A percentile compares a stretch with the other conserved stretches of the same genome.
Conservation (phyloP, 208 protist species). For the Leishmania turanica region DNA sequence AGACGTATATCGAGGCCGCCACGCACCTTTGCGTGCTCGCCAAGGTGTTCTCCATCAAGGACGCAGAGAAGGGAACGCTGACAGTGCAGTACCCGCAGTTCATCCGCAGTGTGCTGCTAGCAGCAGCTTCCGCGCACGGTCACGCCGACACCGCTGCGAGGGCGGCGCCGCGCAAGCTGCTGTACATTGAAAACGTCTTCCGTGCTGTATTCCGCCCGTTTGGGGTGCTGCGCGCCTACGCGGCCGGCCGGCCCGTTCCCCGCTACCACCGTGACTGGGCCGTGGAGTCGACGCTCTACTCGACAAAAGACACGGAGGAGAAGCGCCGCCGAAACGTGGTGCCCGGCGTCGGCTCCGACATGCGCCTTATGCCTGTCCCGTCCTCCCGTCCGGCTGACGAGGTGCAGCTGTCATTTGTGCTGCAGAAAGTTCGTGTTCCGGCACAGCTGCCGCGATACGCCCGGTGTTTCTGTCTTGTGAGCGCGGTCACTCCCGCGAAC, state of each 20-base stretch:
- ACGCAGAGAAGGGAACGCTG: slow-evolving; percentile 13
- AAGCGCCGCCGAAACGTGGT: slow-evolving; percentile 65
- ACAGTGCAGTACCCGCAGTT: slow-evolving; percentile 62
- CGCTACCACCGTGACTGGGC: slow-evolving; percentile 38
- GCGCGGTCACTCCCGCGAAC: slow-evolving; percentile 43
- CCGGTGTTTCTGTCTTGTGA: slow-evolving; percentile 77
- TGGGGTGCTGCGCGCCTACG: slow-evolving; percentile 36
- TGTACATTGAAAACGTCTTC: slow-evolving; percentile 56
- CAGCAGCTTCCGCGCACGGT: slow-evolving; percentile 9
- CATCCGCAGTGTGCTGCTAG: slow-evolving; percentile 45
- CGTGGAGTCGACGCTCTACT: slow-evolving; percentile 50
- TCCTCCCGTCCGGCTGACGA: slow-evolving; percentile 14
- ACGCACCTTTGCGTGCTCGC: slow-evolving; percentile 60
- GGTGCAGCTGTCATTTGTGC: slow-evolving; percentile 26
- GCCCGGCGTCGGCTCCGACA: slow-evolving; percentile 34
- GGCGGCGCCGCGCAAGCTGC: slow-evolving; percentile 24
- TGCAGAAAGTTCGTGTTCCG: slow-evolving; percentile 62
- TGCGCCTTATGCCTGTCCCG: slow-evolving; percentile 17
- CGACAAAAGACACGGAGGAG: slow-evolving; percentile 56
- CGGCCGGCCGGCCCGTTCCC: slow-evolving; percentile 22
- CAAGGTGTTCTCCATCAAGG: slow-evolving; percentile 39
- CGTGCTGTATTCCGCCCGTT: slow-evolving; percentile 33
- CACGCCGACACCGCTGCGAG: background rate
- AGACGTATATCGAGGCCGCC: slow-evolving; percentile 62
- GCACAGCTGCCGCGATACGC: slow-evolving; percentile 31